phyloP scores from a whole-genome alignment of 164 flowering plant genomes.

The Cinnamomum chago region DNA sequence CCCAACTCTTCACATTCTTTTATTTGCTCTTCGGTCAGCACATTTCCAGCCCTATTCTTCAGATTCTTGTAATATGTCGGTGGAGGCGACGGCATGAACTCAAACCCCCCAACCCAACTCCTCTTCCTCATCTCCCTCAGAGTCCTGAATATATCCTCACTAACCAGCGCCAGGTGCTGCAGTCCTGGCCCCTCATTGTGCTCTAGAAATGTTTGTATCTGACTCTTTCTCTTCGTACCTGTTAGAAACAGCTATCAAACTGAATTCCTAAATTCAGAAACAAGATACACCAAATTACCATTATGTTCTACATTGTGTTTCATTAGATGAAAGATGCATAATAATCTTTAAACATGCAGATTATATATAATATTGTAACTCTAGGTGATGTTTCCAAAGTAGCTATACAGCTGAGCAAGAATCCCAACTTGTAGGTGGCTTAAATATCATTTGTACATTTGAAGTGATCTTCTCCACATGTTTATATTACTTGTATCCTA shows the following conservation, averaged over 20 bases:
- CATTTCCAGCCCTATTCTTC: conserved; percentile 65
- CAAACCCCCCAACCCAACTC: conserved; percentile 71
- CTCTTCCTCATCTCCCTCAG: conserved; percentile 81
- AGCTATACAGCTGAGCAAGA: not conserved
- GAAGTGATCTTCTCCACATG: no score
- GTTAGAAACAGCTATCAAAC: not conserved
- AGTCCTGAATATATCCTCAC: conserved; percentile 67
- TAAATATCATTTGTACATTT: no score
- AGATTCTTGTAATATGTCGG: conserved; percentile 73
- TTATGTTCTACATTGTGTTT: not conserved
- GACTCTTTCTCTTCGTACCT: conserved; percentile 83
- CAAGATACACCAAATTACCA: not conserved
- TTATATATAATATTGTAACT: not conserved
- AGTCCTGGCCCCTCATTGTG: conserved; percentile 86
- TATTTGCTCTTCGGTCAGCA: conserved; percentile 74
- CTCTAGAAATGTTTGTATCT: conserved; percentile 88
- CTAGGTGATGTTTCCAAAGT: not conserved
- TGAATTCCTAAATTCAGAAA: not conserved
- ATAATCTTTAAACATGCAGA: not conserved
- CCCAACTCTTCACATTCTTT: conserved; percentile 82
- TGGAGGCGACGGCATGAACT: conserved; percentile 93
- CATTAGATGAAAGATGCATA: no score
- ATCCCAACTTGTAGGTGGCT: no score
- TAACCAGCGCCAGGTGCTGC: conserved; percentile 77
- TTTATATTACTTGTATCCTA: no score